These are phyloP conservation scores for Suhomyces ambrosiae DNA, from an alignment of 1,139 yeast species.

Conservation along the genomic window DNA sequence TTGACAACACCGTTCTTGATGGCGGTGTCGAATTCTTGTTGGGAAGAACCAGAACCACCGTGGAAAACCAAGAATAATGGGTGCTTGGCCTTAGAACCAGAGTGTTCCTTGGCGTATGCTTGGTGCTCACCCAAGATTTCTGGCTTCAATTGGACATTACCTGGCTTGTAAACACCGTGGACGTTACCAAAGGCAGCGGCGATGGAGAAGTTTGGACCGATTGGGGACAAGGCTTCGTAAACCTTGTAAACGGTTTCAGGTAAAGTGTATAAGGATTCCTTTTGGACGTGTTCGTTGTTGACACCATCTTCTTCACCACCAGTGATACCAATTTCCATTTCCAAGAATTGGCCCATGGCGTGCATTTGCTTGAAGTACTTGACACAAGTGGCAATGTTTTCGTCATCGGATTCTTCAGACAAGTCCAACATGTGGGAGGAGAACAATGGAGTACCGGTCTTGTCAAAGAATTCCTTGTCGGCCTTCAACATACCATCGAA, in stretches of 20 bases:
- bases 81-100: slow-evolving; percentile 54
- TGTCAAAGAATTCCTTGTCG: slow-evolving; percentile 87
- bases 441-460: slow-evolving; percentile 92
- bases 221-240: slow-evolving; percentile 84
- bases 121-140: slow-evolving; percentile 96
- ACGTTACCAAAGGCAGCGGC: slow-evolving; percentile 99
- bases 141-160: slow-evolving; percentile 94
- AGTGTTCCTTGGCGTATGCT: slow-evolving; percentile 70
- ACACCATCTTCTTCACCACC: slow-evolving; percentile 99
- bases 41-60: slow-evolving; percentile 99
- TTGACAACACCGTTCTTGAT: slow-evolving; percentile 94
- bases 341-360: slow-evolving; percentile 96
- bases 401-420: slow-evolving; percentile 95
- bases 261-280: slow-evolving; percentile 87
- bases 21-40: slow-evolving; percentile 88
- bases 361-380: slow-evolving; percentile 94
- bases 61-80: slow-evolving; percentile 99
- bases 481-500: slow-evolving; percentile 97
- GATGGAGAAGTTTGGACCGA: slow-evolving; percentile 97
- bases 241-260: slow-evolving; percentile 95
- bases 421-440: slow-evolving; percentile 99
- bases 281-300: slow-evolving; percentile 91
- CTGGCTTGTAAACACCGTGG: slow-evolving; percentile 99
- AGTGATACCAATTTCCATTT: slow-evolving; percentile 99
- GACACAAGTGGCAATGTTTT: slow-evolving; percentile 91